Base-by-base conservation (phyloP, 2,329 filamentous ascomycete species). In the Penicillium sp. region DNA sequence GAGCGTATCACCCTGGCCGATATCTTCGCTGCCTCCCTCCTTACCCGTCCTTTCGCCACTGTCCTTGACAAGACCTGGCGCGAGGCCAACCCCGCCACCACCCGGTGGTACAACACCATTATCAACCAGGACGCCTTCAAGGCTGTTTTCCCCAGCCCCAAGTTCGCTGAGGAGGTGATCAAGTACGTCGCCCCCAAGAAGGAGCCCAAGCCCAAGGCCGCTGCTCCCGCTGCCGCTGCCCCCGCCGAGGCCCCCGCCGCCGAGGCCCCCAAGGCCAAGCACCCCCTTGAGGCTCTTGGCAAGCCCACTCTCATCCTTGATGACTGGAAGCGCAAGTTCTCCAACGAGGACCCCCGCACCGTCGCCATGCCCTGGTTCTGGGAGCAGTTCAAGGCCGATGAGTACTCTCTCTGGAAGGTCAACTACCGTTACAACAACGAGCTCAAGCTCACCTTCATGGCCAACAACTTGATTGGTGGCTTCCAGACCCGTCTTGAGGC, bases 351-450 rank as follows among this genome's bases (percentile, higher is more conserved):
- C 65, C 93, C 90, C 69, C 85, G 86, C 57, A 82, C 87, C 65
- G 88, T 83, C 65, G 91, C 93, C 71, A 83, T 97, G 72, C 93
- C 93, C 78, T 97, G 90, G 89, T 97, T 99, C 88, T 99, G 93
- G 93, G 88, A 97, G 82, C 91, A 96, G 79, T 86, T 87, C 80
- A 93, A 94, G 75, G 88, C 94, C 70, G 89, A 92, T 66, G 94
- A 99, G 81, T 99, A 94, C 86, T 96, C 92, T 56, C 81, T 99
- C 78, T 99, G 92, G 91, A 87, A 86, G 78, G 82, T 93, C 70
- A 89, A 93, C 81, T 99, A 96, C 88, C 97, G 96, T 88, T 99
- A 99, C 86, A 96, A 97, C 81, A 88, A 96, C 61, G 94, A 99
- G 87, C 86, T 99, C 68, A 97, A 91, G 75, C 83, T 94, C 79